These are phyloP conservation scores for Phyllosticta paracitricarpa DNA, from an alignment of 2,329 filamentous ascomycete genomes.

Conservation along the genomic window DNA sequence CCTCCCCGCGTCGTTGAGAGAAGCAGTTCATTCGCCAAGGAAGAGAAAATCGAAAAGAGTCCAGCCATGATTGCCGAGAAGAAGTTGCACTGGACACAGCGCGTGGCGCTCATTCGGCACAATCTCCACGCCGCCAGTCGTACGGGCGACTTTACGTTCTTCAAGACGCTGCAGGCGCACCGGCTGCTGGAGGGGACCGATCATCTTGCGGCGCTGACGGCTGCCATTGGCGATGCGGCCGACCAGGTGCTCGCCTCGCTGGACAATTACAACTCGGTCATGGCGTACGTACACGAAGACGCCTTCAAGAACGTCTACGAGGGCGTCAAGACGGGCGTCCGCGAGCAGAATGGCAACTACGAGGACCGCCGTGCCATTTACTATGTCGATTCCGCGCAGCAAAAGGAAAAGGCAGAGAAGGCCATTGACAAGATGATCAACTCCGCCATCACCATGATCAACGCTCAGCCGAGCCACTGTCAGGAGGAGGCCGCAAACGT, in stretches of 20 bases:
- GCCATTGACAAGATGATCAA: conserved; percentile 38
- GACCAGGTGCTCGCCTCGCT: conserved; percentile 34
- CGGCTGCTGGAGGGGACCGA: conserved; percentile 35
- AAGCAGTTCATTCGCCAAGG: not conserved
- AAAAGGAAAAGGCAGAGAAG: conserved; percentile 35
- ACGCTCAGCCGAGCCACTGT: conserved; percentile 26
- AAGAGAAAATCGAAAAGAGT: not conserved
- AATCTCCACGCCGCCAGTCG: conserved; percentile 35
- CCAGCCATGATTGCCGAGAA: conserved; percentile 12
- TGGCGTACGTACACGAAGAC: conserved; percentile 38
- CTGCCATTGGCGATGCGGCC: conserved; percentile 32
- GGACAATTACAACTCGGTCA: conserved; percentile 36
- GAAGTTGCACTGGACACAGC: conserved; percentile 37
- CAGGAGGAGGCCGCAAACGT: conserved; percentile 35
- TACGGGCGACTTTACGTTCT: conserved; percentile 37
- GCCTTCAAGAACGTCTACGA: conserved; percentile 38
- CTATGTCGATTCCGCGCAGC: conserved; percentile 35
- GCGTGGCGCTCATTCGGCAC: conserved; percentile 35
- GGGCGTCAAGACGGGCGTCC: conserved; percentile 25
- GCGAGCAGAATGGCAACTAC: conserved; percentile 5
- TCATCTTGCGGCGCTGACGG: conserved; percentile 33
- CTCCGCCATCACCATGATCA: conserved; percentile 34
- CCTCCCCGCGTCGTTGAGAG: not conserved
- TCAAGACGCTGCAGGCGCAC: conserved; percentile 36
- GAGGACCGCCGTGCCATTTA: conserved; percentile 24